Conservation (phyloP, 768 basidiomycete species). For the Tephrocybe rancida region DNA sequence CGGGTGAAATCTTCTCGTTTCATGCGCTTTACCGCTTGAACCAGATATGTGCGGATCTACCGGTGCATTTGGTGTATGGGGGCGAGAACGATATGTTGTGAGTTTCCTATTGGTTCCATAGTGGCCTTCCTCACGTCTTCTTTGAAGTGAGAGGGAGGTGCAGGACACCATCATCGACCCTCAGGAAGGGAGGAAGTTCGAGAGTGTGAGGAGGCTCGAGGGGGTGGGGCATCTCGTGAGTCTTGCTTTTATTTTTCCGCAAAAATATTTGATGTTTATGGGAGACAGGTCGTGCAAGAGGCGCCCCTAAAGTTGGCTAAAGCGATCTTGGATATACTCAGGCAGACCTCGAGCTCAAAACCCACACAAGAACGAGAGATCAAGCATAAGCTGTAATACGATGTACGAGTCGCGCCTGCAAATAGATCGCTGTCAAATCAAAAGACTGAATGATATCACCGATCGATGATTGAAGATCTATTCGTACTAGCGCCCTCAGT, state of each 20-base stretch:
- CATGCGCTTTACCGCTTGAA: constrained; percentile 28
- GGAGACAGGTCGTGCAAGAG: constrained; percentile 28
- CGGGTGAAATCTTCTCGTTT: constrained; percentile 20
- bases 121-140: neutral
- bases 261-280: neutral
- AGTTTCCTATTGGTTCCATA: too few relatives aligned
- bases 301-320: constrained; percentile 26
- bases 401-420: too few relatives aligned
- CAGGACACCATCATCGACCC: constrained; percentile 28
- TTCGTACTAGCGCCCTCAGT: too few relatives aligned
- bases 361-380: neutral
- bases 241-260: neutral
- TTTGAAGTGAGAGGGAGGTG: constrained; percentile 22
- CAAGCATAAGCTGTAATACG: too few relatives aligned
- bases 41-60: constrained; percentile 26
- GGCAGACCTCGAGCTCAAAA: neutral
- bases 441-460: too few relatives aligned
- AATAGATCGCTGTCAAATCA: too few relatives aligned
- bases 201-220: constrained; percentile 26
- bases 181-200: constrained; percentile 25
- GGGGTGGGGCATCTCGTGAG: constrained; percentile 33
- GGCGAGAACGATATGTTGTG: constrained; percentile 33
- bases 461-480: too few relatives aligned
- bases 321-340: constrained; percentile 21
- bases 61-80: constrained; percentile 32